Conservation (phyloP, 495 filamentous ascomycete genomes). For the Lasiosphaeria miniovina region DNA sequence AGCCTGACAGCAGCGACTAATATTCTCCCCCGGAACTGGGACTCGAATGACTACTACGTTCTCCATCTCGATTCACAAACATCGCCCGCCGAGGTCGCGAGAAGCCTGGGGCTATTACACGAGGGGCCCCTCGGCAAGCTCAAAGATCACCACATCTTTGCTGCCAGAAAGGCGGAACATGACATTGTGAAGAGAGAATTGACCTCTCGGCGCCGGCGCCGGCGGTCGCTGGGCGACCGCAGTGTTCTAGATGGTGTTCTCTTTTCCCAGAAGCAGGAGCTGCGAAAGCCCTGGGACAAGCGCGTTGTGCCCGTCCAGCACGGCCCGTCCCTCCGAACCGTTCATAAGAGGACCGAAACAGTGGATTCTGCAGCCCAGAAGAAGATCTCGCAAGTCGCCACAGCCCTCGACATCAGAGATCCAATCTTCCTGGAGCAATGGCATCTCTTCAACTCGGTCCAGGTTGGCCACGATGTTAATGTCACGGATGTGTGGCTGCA, state of each 20-base stretch:
- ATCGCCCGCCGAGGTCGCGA: slow-evolving; percentile 69
- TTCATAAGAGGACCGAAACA: slow-evolving; percentile 18
- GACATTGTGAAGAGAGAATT: slow-evolving; percentile 61
- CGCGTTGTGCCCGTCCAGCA: slow-evolving; percentile 53
- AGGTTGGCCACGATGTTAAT: slow-evolving; percentile 88
- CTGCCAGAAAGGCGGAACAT: slow-evolving; percentile 57
- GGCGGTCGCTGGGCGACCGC: slow-evolving; percentile 49
- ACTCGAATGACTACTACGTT: slow-evolving; percentile 84
- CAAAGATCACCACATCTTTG: slow-evolving; percentile 81
- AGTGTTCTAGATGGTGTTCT: slow-evolving; percentile 69
- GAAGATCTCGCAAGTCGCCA: slow-evolving; percentile 58
- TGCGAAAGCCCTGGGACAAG: slow-evolving; percentile 71
- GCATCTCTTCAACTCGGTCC: slow-evolving; percentile 84
- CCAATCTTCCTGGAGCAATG: slow-evolving; percentile 93
- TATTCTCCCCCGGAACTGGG: slow-evolving; percentile 49
- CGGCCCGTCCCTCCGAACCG: slow-evolving; percentile 14
- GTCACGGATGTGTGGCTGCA: slow-evolving; percentile 88
- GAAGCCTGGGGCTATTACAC: slow-evolving; percentile 68
- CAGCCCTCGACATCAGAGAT: slow-evolving; percentile 69
- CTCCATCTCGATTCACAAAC: slow-evolving; percentile 68
- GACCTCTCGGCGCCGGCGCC: slow-evolving; percentile 58
- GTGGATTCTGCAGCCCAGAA: slow-evolving; percentile 49
- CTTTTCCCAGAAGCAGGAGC: slow-evolving; percentile 77
- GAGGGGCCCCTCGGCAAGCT: slow-evolving; percentile 84
- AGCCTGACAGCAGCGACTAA: slow-evolving; percentile 39